Conservation (phyloP, 129 eudicot genomes). For the Flaveria sonorensis region DNA sequence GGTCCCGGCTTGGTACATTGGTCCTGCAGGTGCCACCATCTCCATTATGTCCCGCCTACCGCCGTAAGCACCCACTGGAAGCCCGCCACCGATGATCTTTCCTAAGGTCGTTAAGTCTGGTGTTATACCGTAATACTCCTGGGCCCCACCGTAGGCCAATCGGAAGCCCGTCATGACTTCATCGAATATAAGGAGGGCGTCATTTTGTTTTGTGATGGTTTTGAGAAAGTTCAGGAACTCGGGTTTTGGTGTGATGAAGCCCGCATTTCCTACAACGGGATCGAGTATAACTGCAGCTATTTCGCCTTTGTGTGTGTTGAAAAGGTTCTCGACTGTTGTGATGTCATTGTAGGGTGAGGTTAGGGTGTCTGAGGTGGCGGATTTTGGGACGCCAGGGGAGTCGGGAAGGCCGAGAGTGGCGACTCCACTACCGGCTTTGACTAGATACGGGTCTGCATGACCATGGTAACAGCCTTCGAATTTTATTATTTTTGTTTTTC, state of each 20-base stretch:
- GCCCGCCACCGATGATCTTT: constrained; percentile 3
- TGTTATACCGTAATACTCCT: constrained; percentile 8
- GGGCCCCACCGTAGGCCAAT: constrained; percentile 18
- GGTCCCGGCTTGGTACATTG: constrained; percentile 94
- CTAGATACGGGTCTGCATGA: constrained; percentile 86
- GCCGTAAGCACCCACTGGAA: constrained; percentile 87
- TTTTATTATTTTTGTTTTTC: constrained; percentile 60
- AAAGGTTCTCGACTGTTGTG: constrained; percentile 50
- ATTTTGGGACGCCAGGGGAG: constrained; percentile 86
- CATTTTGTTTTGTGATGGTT: constrained; percentile 55
- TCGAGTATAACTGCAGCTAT: constrained; percentile 86
- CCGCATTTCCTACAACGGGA: constrained; percentile 91
- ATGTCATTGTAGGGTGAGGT: constrained; percentile 84
- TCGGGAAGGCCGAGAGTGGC: constrained; percentile 94
- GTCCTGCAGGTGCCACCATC: constrained; percentile 95
- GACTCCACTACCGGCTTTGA: constrained; percentile 94
- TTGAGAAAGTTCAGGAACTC: constrained; percentile 62
- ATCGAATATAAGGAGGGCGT: neutral
- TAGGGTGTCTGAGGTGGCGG: constrained; percentile 65
- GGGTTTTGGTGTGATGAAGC: constrained; percentile 74
- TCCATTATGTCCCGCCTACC: constrained; percentile 92
- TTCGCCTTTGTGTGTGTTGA: constrained; percentile 68
- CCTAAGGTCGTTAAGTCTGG: constrained; percentile 9
- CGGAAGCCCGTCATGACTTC: constrained; percentile 6
- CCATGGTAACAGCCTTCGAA: constrained; percentile 98